These are phyloP conservation scores for Cercophora sp. DNA, from an alignment of 495 filamentous ascomycete genomes.

Conservation along the genomic window DNA sequence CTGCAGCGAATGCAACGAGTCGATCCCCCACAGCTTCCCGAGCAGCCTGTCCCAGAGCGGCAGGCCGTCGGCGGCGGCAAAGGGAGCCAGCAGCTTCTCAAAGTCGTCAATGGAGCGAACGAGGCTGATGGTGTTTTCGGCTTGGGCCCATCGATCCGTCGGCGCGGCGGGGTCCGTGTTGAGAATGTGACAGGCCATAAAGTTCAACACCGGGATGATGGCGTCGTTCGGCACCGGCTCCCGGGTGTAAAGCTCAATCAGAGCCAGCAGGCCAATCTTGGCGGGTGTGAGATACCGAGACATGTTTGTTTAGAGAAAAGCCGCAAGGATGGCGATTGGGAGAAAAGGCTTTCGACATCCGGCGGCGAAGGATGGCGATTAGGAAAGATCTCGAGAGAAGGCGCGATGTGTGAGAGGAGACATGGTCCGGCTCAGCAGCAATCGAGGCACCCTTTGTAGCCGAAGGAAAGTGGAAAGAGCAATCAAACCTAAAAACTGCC, in stretches of 20 bases:
- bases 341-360: too few species aligned
- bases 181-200: constrained; percentile 72
- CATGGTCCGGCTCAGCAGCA: too few species aligned
- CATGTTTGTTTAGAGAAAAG: not conserved
- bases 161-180: constrained; percentile 31
- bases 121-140: constrained; percentile 44
- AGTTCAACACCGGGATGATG: constrained; percentile 79
- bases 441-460: too few species aligned
- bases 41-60: constrained; percentile 85
- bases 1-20: constrained; percentile 73
- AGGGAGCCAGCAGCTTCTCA: constrained; percentile 56
- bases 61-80: constrained; percentile 55
- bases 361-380: too few species aligned
- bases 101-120: constrained; percentile 63
- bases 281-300: constrained; percentile 65
- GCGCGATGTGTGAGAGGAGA: too few species aligned
- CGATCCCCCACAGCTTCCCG: constrained; percentile 77
- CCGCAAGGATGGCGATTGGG: not conserved
- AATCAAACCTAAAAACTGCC: too few species aligned
- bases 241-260: constrained; percentile 76
- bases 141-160: constrained; percentile 34
- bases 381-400: too few species aligned
- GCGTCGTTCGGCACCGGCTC: constrained; percentile 68
- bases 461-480: too few species aligned
- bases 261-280: constrained; percentile 75